Evolutionary conservation across 257 asterid species (phyloP).

Genomic region (Oldenlandia corymbosa): DNA sequence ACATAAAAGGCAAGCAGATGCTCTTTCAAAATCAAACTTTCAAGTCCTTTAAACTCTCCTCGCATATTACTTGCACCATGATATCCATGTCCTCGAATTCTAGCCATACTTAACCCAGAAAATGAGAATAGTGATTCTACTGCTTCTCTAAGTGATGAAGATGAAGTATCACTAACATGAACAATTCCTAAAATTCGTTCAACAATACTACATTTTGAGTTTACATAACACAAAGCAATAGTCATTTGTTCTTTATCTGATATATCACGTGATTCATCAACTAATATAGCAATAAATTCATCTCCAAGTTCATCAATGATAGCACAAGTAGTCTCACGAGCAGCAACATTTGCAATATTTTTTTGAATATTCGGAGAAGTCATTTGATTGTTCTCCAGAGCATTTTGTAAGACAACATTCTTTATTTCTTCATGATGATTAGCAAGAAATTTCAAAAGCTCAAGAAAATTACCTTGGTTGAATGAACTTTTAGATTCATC

Average conservation of each 20-base stretch:
- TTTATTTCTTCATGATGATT: too few relatives aligned
- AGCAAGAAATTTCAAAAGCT: not conserved
- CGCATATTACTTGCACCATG: not conserved
- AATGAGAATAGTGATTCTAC: not conserved
- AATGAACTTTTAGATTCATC: too few relatives aligned
- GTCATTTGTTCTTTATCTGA: not conserved
- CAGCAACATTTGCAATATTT: not conserved
- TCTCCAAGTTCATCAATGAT: not conserved
- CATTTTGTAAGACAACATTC: too few relatives aligned
- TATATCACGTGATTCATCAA: not conserved
- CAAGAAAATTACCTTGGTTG: too few relatives aligned
- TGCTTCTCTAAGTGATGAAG: not conserved
- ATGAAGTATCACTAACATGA: not conserved
- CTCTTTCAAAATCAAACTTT: not conserved
- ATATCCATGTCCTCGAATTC: not conserved
- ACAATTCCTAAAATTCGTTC: not conserved
- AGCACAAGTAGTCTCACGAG: not conserved
- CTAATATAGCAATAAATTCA: not conserved
- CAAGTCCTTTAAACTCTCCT: not conserved
- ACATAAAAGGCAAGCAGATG: not conserved
- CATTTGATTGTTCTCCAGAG: too few relatives aligned
- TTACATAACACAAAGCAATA: not conserved
- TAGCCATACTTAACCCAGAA: not conserved
- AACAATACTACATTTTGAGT: not conserved
- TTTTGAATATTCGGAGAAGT: too few relatives aligned